A percentile compares a stretch with the other conserved stretches of the same genome.
Conservation (phyloP, 2,329 filamentous ascomycete species). For the Lachnellula subtilissima region DNA sequence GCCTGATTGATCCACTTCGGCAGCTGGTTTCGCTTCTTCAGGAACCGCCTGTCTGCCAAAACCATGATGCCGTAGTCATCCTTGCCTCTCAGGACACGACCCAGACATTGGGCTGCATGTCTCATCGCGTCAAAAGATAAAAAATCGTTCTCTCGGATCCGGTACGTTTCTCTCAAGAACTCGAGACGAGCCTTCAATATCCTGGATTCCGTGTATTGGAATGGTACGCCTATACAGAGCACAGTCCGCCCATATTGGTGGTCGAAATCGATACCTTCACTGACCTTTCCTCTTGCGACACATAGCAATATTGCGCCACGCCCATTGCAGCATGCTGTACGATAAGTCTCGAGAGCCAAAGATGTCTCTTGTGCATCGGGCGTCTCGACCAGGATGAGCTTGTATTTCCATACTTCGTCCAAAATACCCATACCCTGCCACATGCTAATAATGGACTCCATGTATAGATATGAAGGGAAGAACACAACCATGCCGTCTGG, state of each 20-base stretch:
- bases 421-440: conserved; percentile 99
- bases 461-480: conserved; percentile 97
- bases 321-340: conserved; percentile 95
- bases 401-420: conserved; percentile 98
- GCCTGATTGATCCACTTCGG: conserved; percentile 96
- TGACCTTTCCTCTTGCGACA: conserved; percentile 94
- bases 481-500: conserved; percentile 99
- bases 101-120: conserved; percentile 94
- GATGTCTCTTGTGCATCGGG: conserved; percentile 97
- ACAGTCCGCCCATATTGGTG: conserved; percentile 97
- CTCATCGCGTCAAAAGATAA: conserved; percentile 98
- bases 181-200: conserved; percentile 94
- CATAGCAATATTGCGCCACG: conserved; percentile 89
- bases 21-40: conserved; percentile 83
- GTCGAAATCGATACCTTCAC: conserved; percentile 98
- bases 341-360: conserved; percentile 90
- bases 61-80: conserved; percentile 99
- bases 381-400: conserved; percentile 95
- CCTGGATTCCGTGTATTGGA: conserved; percentile 96
- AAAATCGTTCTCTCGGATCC: conserved; percentile 95
- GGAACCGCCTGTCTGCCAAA: conserved; percentile 85
- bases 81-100: conserved; percentile 89
- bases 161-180: conserved; percentile 94
- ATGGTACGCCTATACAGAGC: conserved; percentile 92
- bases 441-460: conserved; percentile 98